These are phyloP conservation scores for Hypoxylon fragiforme DNA, from an alignment of 495 filamentous ascomycete genomes.

Conservation along the genomic window DNA sequence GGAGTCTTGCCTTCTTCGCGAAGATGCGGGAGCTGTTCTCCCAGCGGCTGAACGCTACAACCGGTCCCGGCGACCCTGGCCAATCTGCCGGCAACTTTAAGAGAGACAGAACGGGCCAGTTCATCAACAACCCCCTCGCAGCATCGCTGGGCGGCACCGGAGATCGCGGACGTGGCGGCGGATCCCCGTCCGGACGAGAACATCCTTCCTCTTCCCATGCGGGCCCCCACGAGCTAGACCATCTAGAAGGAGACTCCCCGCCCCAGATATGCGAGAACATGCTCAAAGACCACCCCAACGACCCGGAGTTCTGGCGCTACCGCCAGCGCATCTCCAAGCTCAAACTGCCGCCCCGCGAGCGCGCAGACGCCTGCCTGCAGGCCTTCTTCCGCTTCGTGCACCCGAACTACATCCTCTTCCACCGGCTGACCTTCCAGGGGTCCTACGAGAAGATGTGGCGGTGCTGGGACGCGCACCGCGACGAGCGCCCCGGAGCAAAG, in stretches of 20 bases:
- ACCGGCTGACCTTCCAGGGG: constrained; percentile 47
- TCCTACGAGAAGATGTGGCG: constrained; percentile 47
- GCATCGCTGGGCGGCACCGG: constrained; percentile 26
- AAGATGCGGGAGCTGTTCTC: constrained; percentile 38
- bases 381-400: constrained; percentile 51
- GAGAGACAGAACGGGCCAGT: neutral
- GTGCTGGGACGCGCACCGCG: constrained; percentile 24
- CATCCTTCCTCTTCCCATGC: neutral
- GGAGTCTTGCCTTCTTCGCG: constrained; percentile 39
- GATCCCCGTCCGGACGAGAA: neutral
- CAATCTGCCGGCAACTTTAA: neutral
- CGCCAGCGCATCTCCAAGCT: constrained; percentile 28
- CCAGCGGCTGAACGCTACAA: constrained; percentile 12
- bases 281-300: constrained; percentile 23
- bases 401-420: constrained; percentile 50
- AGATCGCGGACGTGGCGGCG: constrained; percentile 7
- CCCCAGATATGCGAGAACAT: constrained; percentile 27
- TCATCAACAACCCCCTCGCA: constrained; percentile 16
- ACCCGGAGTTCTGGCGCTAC: constrained; percentile 30
- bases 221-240: constrained; percentile 3
- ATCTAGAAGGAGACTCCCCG: constrained; percentile 28
- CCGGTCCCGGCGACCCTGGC: neutral
- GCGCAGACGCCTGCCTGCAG: constrained; percentile 42
- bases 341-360: constrained; percentile 33
- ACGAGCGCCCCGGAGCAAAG: neutral